phyloP scores from a whole-genome alignment of 371 early-diverging fungal species.

The Rhizopus stolonifer region DNA sequence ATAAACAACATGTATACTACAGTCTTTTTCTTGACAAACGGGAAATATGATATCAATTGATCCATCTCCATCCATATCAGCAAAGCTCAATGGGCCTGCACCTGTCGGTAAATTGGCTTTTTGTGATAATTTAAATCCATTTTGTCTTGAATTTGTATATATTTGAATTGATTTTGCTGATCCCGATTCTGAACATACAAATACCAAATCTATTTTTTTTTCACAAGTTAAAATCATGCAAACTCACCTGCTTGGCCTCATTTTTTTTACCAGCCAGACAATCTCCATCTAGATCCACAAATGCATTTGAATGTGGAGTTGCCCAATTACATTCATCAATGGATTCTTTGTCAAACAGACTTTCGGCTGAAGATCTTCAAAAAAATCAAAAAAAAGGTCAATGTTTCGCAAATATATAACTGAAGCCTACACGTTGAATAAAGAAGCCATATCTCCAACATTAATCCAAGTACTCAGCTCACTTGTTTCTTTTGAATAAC shows the following conservation, averaged over 20 bases:
- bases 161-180: conserved; percentile 64
- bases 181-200: conserved; percentile 65
- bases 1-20: conserved; percentile 77
- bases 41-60: conserved; percentile 83
- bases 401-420: neutral
- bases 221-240: neutral
- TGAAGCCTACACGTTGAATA: conserved; percentile 39
- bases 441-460: conserved; percentile 17
- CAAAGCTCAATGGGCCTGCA: conserved; percentile 83
- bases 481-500: conserved; percentile 52
- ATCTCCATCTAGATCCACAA: conserved; percentile 91
- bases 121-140: conserved; percentile 62
- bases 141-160: conserved; percentile 68
- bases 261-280: conserved; percentile 68
- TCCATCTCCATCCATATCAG: conserved; percentile 92
- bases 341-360: conserved; percentile 20
- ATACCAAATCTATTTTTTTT: conserved; percentile 68
- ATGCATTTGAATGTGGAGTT: conserved; percentile 86
- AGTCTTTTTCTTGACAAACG: conserved; percentile 52
- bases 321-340: conserved; percentile 63
- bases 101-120: conserved; percentile 64
- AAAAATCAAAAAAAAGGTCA: neutral
- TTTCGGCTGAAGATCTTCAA: conserved; percentile 32
- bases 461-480: conserved; percentile 62
- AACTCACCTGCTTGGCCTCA: neutral